phyloP scores from a whole-genome alignment of 2,329 filamentous ascomycete genomes.

The Dactylellina drechsleri region DNA sequence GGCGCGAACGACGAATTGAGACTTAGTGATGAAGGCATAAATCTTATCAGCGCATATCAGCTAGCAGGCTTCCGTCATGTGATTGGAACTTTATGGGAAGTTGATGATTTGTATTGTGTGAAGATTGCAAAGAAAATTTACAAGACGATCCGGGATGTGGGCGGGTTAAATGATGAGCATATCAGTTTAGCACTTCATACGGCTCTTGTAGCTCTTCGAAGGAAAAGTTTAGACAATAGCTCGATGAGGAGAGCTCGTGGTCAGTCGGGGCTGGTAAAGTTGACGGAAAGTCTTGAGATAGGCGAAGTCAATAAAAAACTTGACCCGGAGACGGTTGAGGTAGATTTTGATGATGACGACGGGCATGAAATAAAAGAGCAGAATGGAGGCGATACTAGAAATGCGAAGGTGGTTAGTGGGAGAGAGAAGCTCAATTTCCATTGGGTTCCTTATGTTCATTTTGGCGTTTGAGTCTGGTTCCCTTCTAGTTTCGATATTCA shows the following conservation, averaged over 20 bases:
- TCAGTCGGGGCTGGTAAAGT: background rate
- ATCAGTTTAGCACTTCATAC: constrained; percentile 22
- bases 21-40: constrained; percentile 30
- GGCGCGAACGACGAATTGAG: constrained; percentile 12
- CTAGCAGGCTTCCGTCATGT: constrained; percentile 29
- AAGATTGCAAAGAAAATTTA: constrained; percentile 56
- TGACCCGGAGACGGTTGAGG: background rate
- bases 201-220: background rate
- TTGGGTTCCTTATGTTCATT: constrained; percentile 27
- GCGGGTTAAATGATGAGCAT: constrained; percentile 4
- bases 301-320: background rate
- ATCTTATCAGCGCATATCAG: constrained; percentile 23
- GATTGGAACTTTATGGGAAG: constrained; percentile 63
- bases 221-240: constrained; percentile 1
- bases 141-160: constrained; percentile 12
- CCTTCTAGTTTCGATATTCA: background rate
- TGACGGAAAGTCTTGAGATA: background rate
- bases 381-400: background rate
- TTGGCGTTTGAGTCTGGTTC: constrained; percentile 2
- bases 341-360: background rate
- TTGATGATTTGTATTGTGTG: constrained; percentile 57
- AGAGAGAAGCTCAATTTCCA: constrained; percentile 12
- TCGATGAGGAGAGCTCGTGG: constrained; percentile 1
- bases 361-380: background rate
- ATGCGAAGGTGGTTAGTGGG: background rate